Base-by-base conservation (phyloP, 1,139 yeast species). In the Yamadazyma dushanensis region DNA sequence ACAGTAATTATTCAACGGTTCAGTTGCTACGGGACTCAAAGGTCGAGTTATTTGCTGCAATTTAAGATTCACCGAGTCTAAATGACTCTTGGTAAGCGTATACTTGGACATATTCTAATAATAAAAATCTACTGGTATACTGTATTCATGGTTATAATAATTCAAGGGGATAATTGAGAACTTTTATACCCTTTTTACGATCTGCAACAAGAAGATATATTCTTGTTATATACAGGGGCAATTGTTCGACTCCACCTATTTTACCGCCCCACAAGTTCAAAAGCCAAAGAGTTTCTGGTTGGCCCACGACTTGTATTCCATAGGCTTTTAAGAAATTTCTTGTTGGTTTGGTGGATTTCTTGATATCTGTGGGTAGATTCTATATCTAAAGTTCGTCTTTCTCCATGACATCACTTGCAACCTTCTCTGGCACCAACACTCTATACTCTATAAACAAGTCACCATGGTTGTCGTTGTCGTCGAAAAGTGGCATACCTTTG, bases 401-500 rank as follows among this genome's bases (percentile, higher is more conserved):
- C 11, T 24, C 24, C n/a, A n/a, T n/a, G n/a, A n/a, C n/a, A n/a
- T n/a, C n/a, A n/a, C n/a, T n/a, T n/a, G n/a, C n/a, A n/a, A n/a
- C n/a, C 18, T 25, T 25, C 15, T 24, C 29, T 5, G 80, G 75
- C 23, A 67, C 54, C 25, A 85, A 58, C 2, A 87, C 80, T 38
- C 66, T 72, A 57, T 85, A 87, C 45, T 81, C 83, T 34, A 92
- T 69, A 54, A 65, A 85, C 54, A 90, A 68, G 56, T 88, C 87
- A 22, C 97, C 98, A 56, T 58, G 76, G 41, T 72, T 80, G 41
- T 76, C 80, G 13, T 53, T 61, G 15, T 54, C 62, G 29, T 69
- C 71, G 29, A 51, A 45, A 10, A 69, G 46, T 1, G 97, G 97
- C 97, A 92, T 88, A 22, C 98, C 98, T 51, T 76, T 81, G 10